Conservation (phyloP, 352 stramenopile genomes). For the Globisporangium irregulare region DNA sequence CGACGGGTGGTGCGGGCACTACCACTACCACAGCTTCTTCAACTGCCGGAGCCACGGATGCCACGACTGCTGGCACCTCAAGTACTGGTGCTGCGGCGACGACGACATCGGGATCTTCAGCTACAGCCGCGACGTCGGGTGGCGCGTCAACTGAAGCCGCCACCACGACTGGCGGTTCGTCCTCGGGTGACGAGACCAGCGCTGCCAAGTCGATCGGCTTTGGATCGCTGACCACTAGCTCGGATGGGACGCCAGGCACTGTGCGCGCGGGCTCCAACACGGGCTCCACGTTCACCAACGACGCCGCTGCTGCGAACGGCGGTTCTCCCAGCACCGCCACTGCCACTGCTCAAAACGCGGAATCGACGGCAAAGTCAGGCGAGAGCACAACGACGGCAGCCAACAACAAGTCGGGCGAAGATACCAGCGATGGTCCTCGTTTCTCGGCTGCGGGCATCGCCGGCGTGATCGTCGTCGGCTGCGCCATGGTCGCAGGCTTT, state of each 20-base stretch:
- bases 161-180: background rate
- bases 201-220: conserved; percentile 17
- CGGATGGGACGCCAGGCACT: conserved; percentile 9
- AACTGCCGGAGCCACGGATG: background rate
- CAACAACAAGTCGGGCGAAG: conserved; percentile 32
- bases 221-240: conserved; percentile 8
- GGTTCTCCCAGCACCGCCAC: background rate
- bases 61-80: background rate
- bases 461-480: conserved; percentile 53
- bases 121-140: background rate
- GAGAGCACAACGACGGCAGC: conserved; percentile 6
- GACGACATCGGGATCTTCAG: conserved; percentile 5
- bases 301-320: background rate
- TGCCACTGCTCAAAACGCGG: conserved; percentile 8
- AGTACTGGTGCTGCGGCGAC: background rate
- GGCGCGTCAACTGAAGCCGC: background rate
- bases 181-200: background rate
- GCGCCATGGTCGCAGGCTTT: conserved; percentile 45
- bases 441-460: conserved; percentile 60
- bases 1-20: background rate
- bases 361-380: background rate
- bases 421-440: conserved; percentile 5
- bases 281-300: conserved; percentile 22
- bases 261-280: conserved; percentile 15
- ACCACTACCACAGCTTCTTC: conserved; percentile 1